A percentile compares a stretch with the other conserved stretches of the same genome.
Conservation (phyloP, 495 filamentous ascomycete species). For the Trypethelium eluteriae region DNA sequence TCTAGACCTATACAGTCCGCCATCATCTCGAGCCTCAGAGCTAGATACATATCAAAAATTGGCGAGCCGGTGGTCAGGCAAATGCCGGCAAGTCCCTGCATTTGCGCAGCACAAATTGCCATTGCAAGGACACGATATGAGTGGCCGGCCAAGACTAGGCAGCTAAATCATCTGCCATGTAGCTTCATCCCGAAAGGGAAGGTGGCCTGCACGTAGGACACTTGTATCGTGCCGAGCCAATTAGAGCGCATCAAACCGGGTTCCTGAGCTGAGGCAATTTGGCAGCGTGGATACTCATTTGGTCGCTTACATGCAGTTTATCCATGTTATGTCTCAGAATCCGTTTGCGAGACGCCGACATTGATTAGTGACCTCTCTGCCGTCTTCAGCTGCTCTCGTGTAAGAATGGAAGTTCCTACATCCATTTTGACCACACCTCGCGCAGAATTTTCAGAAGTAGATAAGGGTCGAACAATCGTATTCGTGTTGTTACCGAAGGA, state of each 20-base stretch:
- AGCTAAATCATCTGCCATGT: not conserved
- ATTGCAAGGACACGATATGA: not conserved
- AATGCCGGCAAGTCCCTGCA: not conserved
- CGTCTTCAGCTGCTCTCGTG: no score
- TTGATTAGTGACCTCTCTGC: no score
- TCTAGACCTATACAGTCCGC: not conserved
- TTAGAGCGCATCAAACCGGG: no score
- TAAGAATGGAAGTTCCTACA: no score
- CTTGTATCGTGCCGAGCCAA: not conserved
- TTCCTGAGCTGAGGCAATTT: not conserved
- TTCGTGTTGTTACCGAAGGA: no score
- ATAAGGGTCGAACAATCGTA: no score
- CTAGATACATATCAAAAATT: not conserved
- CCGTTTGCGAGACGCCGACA: no score
- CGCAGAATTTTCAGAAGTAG: no score
- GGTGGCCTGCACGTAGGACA: not conserved
- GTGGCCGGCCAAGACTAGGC: not conserved
- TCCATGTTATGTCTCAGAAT: no score
- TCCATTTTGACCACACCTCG: no score
- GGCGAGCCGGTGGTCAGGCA: not conserved
- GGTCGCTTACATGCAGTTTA: not conserved
- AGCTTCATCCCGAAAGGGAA: not conserved
- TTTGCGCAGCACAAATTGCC: not conserved
- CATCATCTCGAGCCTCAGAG: not conserved
- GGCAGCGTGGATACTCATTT: constrained; percentile 7